Percentiles rank a stretch among this genome's conserved stretches.
Evolutionary conservation across 1,284 basidiomycete genomes (phyloP).

Genomic region (Ganoderma resinaceum): DNA sequence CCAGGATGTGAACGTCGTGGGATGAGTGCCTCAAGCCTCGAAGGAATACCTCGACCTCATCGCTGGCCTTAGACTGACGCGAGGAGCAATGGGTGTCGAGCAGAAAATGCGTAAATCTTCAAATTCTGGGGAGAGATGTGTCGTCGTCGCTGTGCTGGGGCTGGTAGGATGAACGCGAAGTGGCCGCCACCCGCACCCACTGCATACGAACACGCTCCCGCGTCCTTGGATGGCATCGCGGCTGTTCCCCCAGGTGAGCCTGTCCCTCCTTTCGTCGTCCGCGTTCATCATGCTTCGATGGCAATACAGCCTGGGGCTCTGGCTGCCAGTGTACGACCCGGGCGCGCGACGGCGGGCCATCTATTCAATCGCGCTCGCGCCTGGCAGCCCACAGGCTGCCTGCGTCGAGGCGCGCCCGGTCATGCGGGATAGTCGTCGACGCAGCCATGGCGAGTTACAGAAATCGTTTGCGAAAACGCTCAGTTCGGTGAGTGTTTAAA

Average conservation of each 20-base stretch:
- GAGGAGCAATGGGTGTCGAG: neutral
- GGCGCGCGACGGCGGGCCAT: slow-evolving; percentile 12
- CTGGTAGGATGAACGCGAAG: neutral
- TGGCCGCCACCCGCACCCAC: slow-evolving; percentile 10
- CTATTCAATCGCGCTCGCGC: slow-evolving; percentile 9
- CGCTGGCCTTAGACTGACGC: neutral
- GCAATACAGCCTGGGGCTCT: slow-evolving; percentile 7
- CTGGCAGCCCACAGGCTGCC: slow-evolving; percentile 8
- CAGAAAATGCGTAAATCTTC: neutral
- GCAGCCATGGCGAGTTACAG: slow-evolving; percentile 8
- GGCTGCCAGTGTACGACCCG: slow-evolving; percentile 5
- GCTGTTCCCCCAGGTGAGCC: slow-evolving; percentile 18
- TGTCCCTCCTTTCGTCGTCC: slow-evolving; percentile 5
- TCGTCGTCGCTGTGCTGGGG: neutral
- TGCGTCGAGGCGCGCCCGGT: slow-evolving; percentile 28
- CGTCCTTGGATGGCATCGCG: slow-evolving; percentile 17
- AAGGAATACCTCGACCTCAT: neutral
- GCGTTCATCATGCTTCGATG: slow-evolving; percentile 21
- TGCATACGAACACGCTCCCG: slow-evolving; percentile 9
- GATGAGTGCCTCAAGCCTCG: neutral
- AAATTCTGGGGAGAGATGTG: neutral
- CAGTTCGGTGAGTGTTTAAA: slow-evolving; percentile 19
- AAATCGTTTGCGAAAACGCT: slow-evolving; percentile 18
- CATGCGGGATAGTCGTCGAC: slow-evolving; percentile 21
- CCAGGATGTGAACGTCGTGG: neutral